Evolutionary conservation across 345 rosid genomes (phyloP).

Genomic region (Toxicodendron radicans): DNA sequence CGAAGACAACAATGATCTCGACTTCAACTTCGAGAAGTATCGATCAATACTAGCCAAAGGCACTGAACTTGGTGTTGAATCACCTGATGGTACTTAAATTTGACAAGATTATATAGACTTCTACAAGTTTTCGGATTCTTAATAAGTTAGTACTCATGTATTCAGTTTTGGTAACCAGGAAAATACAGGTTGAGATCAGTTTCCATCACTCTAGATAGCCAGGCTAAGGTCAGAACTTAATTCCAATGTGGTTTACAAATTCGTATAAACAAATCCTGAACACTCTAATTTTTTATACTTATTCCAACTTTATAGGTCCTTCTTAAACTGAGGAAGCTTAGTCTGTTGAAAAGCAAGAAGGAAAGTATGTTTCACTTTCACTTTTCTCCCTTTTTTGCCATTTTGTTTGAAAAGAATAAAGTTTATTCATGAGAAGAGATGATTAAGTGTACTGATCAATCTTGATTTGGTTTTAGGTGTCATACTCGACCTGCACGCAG

Average conservation of each 20-base stretch:
- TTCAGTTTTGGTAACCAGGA: conserved; percentile 45
- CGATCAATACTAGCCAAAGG: conserved; percentile 66
- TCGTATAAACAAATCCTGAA: neutral
- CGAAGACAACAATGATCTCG: conserved; percentile 46
- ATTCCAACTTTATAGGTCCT: conserved; percentile 50
- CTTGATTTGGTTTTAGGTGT: conserved; percentile 42
- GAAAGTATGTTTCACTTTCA: conserved; percentile 46
- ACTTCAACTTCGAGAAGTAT: conserved; percentile 61
- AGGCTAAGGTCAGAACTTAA: conserved; percentile 53
- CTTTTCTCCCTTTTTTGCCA: neutral
- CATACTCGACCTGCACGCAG: conserved; percentile 68
- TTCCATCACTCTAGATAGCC: conserved; percentile 50
- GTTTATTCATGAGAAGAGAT: neutral
- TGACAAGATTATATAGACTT: neutral
- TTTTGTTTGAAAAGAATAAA: neutral
- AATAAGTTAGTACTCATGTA: neutral
- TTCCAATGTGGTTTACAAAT: neutral
- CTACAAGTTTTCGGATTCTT: too few species aligned
- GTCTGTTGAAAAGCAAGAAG: conserved; percentile 64
- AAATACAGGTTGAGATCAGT: conserved; percentile 64
- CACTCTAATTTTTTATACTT: neutral
- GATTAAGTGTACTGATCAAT: neutral
- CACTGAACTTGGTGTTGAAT: conserved; percentile 66
- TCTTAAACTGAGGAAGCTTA: conserved; percentile 62
- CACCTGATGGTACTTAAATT: conserved; percentile 66